Percentiles rank a stretch among this genome's conserved stretches.
Conservation (phyloP, 2,329 filamentous ascomycete species). For the Colletotrichum sp. region DNA sequence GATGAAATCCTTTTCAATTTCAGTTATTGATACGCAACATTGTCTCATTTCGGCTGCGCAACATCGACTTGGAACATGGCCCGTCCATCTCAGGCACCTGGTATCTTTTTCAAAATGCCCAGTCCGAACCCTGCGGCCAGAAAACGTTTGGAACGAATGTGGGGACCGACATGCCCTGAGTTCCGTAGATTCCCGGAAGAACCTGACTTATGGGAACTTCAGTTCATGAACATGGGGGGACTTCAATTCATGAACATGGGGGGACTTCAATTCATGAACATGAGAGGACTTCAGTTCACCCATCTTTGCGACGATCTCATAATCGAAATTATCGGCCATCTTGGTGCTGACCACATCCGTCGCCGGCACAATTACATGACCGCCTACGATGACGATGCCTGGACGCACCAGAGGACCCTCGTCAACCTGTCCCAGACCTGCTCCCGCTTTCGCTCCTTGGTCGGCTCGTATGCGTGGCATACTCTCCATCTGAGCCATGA, state of each 20-base stretch:
- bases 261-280: too few species aligned
- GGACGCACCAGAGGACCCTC: not conserved
- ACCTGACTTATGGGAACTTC: not conserved
- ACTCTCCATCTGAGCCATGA: not conserved
- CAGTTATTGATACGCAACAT: accelerated
- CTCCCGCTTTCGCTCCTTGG: not conserved
- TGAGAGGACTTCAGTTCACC: not conserved
- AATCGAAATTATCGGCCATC: not conserved
- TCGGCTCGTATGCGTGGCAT: not conserved
- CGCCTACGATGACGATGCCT: not conserved
- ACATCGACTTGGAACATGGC: not conserved
- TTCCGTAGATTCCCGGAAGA: not conserved
- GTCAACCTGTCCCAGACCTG: not conserved
- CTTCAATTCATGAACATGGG: too few species aligned
- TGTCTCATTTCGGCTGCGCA: not conserved
- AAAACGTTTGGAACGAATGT: accelerated
- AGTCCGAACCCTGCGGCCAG: not conserved
- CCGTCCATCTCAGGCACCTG: not conserved
- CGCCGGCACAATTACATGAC: not conserved
- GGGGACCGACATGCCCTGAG: not conserved
- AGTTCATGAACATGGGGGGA: not conserved
- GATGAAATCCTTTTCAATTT: not conserved
- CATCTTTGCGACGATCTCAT: not conserved
- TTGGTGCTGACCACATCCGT: not conserved
- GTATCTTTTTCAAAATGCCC: not conserved